Base-by-base conservation (phyloP, 73 alveolate species). In the Blepharisma japonicum region DNA sequence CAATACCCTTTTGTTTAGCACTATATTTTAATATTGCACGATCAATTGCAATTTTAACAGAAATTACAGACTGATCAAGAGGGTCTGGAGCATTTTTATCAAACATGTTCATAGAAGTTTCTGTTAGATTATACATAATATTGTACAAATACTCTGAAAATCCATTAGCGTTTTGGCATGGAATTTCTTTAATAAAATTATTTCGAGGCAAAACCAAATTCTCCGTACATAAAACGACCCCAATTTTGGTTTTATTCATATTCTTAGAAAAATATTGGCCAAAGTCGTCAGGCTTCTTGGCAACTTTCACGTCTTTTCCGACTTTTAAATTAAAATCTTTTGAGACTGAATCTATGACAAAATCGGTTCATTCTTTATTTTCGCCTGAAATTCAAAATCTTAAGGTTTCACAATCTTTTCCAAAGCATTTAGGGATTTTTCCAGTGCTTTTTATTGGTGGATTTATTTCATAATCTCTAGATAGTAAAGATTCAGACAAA, bases 381-480 rank as follows among this genome's bases (percentile, higher is more conserved):
- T 71, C 56, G 7, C 86, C 95, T 3, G 92, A 72, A 27, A 90
- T 77, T 6, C 85, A 77, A 77, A 89, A 86, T 4, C 95, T 96
- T 14, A 92, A 68, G 6, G 95, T 90, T 1, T 76, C 77, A 55
- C 98, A 92, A 39, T 81, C 88, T 45, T 78, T 48, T 9, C 47
- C 47, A 39, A 61, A 0, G 5, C 74, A 61, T 25, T 61, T 61
- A 9, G 74, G 74, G 74, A 61, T 61, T 25, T 61, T 61, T 61
- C 48, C 14, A 20, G 23, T 61, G 46, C 18, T 20, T 8, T 14
- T 25, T 25, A 14, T 39, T 61, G 14, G 47, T 14, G 74, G 74
- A 32, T 32, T 32, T 32, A 32, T 32, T 32, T 32, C 42, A 61
- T 25, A 20, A 20, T n/a, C 47, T 14, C 23, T 25, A 61, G 50